phyloP scores from a whole-genome alignment of 2,329 filamentous ascomycete species.

The Aspergillus niger region DNA sequence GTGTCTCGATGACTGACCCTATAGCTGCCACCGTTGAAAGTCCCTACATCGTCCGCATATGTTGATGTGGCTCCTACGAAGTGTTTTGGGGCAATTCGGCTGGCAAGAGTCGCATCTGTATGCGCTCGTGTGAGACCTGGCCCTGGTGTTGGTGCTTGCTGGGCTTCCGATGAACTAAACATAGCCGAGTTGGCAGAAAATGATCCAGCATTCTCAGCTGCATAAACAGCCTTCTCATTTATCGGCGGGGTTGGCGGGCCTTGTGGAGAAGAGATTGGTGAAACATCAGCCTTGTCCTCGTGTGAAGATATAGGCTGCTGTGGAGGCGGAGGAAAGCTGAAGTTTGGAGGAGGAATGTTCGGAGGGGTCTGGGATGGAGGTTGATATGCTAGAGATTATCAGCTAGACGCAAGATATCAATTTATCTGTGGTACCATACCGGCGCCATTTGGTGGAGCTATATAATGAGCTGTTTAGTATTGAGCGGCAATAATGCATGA shows the following conservation, averaged over 20 bases:
- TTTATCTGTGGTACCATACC: conserved; percentile 8
- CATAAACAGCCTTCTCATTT: conserved; percentile 2
- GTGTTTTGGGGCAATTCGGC: background rate
- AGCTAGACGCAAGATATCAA: background rate
- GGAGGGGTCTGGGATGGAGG: conserved; percentile 19
- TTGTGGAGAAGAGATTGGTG: rapidly evolving
- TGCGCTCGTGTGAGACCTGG: background rate
- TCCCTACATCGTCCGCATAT: conserved; percentile 82
- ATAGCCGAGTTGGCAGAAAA: background rate
- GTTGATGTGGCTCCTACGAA: conserved; percentile 38
- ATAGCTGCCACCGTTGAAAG: conserved; percentile 94
- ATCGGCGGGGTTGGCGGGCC: background rate
- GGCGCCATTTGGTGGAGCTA: conserved; percentile 17
- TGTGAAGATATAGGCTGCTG: conserved; percentile 20
- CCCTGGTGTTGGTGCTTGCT: background rate
- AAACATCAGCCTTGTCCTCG: background rate
- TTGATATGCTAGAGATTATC: conserved; percentile 13
- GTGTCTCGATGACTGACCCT: conserved; percentile 88
- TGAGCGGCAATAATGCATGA: background rate
- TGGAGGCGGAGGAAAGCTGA: conserved; percentile 25
- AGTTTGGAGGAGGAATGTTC: conserved; percentile 5
- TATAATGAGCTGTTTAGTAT: background rate
- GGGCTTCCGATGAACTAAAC: background rate
- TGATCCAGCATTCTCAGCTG: background rate
- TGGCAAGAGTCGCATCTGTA: background rate